Evolutionary conservation across 768 basidiomycete genomes (phyloP).

Genomic region (Pilatotrama ljubarskyi): DNA sequence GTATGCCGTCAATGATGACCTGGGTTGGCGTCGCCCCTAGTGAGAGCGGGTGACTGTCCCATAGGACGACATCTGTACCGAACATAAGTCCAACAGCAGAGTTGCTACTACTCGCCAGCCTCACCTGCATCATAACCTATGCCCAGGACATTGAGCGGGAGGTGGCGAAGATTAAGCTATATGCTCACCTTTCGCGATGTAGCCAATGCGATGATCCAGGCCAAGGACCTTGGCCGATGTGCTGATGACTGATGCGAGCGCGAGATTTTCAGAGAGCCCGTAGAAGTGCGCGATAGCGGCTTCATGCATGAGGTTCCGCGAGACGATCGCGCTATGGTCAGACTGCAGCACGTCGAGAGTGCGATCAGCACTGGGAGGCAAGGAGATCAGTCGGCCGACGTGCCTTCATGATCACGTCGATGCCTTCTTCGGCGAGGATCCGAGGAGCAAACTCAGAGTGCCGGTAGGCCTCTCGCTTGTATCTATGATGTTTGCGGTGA

Average conservation of each 20-base stretch:
- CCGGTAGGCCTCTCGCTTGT: conserved; percentile 60
- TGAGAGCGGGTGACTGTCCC: conserved; percentile 77
- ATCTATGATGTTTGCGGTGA: too few relatives aligned
- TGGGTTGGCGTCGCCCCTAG: conserved; percentile 81
- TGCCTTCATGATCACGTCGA: conserved; percentile 56
- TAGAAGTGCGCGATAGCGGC: conserved; percentile 70
- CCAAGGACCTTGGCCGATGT: conserved; percentile 66
- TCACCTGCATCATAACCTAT: conserved; percentile 69
- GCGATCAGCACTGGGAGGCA: too few relatives aligned
- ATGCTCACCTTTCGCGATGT: conserved; percentile 57
- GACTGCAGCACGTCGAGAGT: conserved; percentile 34
- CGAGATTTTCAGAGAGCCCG: conserved; percentile 54
- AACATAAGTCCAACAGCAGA: neutral
- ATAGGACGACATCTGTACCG: conserved; percentile 47
- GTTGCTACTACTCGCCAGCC: neutral
- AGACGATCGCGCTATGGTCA: conserved; percentile 59
- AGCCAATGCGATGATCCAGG: conserved; percentile 68
- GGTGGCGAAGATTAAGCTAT: too few relatives aligned
- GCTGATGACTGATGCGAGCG: conserved; percentile 63
- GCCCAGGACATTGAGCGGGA: too few relatives aligned
- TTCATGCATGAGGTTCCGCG: conserved; percentile 68
- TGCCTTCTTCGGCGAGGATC: conserved; percentile 49
- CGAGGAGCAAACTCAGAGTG: conserved; percentile 60
- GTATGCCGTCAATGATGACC: conserved; percentile 82
- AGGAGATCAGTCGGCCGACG: neutral